These are phyloP conservation scores for Kappamyces sp. DNA, from an alignment of 192 early-diverging fungal genomes.

Conservation along the genomic window DNA sequence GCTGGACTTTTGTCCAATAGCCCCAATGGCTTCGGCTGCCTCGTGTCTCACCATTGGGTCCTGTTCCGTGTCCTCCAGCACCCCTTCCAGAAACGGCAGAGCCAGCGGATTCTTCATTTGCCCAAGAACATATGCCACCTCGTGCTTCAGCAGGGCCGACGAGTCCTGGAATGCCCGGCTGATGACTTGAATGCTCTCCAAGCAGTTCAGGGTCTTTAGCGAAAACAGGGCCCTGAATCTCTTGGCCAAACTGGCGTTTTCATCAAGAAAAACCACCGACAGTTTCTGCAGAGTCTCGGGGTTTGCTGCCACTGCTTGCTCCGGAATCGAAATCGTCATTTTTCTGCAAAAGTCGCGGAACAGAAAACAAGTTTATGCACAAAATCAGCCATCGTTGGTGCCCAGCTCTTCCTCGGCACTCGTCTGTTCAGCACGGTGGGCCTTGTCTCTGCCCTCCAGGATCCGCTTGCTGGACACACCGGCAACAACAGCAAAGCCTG, in stretches of 20 bases:
- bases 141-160: slow-evolving; percentile 89
- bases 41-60: slow-evolving; percentile 97
- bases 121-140: slow-evolving; percentile 92
- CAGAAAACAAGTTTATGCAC: no score
- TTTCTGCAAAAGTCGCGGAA: no score
- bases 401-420: no score
- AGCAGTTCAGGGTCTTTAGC: slow-evolving; percentile 73
- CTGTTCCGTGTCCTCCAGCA: slow-evolving; percentile 62
- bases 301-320: no score
- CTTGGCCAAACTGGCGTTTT: slow-evolving; percentile 56
- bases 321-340: no score
- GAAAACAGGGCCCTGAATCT: slow-evolving; percentile 93
- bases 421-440: no score
- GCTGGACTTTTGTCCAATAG: slow-evolving; percentile 68
- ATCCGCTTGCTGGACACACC: no score
- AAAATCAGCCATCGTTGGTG: no score
- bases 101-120: slow-evolving; percentile 86
- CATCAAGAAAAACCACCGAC: slow-evolving; percentile 2
- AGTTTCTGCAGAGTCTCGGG: neutral
- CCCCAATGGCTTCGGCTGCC: slow-evolving; percentile 93
- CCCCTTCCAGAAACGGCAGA: slow-evolving; percentile 56
- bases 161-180: slow-evolving; percentile 74
- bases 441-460: no score
- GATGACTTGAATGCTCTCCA: slow-evolving; percentile 74
- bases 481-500: neutral